Evolutionary conservation across 2,329 filamentous ascomycete species (phyloP), one percentile per base, ranked within the genome.

Genomic region (Sarocladiaceae sp.): DNA sequence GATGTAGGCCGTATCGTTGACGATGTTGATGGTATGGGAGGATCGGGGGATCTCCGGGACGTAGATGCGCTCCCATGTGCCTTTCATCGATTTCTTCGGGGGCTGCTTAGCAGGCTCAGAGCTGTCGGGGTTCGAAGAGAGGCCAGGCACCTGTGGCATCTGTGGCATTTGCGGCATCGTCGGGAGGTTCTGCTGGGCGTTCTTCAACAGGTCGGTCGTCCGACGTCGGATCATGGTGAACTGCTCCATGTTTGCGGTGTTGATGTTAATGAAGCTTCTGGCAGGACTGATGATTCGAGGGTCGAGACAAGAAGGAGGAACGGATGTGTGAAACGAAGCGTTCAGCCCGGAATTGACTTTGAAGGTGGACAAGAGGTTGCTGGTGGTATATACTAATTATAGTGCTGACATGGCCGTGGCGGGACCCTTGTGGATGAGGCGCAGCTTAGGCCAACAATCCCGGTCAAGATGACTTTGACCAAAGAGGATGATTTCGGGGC

Each of bases 11-110:
- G 71, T 71, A 23, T 76, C 71, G 29, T 71, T 71, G 44, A 85
- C 64, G 42, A 86, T 76, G 39, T 88, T 78, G 58, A 91, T 65
- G 3, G 81, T 79, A 62, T 94, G 89, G 1, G 88, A 91, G 1
- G 89, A 93, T 51, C 88, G 84, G 35, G 82, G 81, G 7, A 91
- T 75, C 1, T 73, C 58, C 3, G 79, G 75, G 29, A 80, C 62
- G 36, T 74, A 64, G 59, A 86, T 73, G 59, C 76, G 78, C 61
- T 83, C 75, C 82, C 82, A 86, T 49, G 80, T 83, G 31, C 75
- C 82, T 58, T 75, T 79, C 59, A 82, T 71, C 40, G 64, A 63
- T 58, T 11, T 63, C 57, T 46, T 62, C 5, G 47, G 29, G n/a
- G 26, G 3, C 5, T 31, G 13, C 12, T 50, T 18, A 15, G 23